phyloP scores from a whole-genome alignment of 1,139 yeast genomes.

The Zygosaccharomyces pseudobailii region DNA sequence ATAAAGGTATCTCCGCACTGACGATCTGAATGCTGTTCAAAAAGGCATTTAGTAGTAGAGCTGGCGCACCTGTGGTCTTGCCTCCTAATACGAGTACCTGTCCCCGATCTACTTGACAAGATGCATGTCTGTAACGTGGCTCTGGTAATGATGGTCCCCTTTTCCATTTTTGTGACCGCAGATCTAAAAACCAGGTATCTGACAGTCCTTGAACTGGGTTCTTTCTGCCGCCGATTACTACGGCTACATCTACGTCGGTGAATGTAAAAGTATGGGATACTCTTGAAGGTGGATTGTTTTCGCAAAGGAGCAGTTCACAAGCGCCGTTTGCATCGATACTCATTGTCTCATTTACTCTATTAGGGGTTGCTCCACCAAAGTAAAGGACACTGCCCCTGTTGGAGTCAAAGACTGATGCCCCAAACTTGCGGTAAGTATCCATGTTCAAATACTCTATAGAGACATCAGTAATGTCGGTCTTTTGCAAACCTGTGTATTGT shows the following conservation, averaged over 20 bases:
- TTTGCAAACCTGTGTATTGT: neutral
- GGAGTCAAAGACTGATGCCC: constrained; percentile 31
- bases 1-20: constrained; percentile 8
- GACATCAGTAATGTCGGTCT: neutral
- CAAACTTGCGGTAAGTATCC: constrained; percentile 43
- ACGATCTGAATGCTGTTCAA: neutral
- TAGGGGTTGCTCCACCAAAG: constrained; percentile 43
- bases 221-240: constrained; percentile 67
- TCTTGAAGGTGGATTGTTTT: constrained; percentile 38
- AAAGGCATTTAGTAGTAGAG: constrained; percentile 19
- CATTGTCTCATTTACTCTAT: constrained; percentile 19
- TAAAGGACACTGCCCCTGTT: constrained; percentile 11
- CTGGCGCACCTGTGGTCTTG: constrained; percentile 22
- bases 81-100: constrained; percentile 56
- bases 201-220: constrained; percentile 48
- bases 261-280: constrained; percentile 57
- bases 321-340: constrained; percentile 15
- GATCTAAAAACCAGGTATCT: constrained; percentile 39
- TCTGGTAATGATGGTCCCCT: constrained; percentile 37
- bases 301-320: constrained; percentile 7
- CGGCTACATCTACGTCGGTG: constrained; percentile 22
- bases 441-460: neutral
- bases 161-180: constrained; percentile 35
- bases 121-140: constrained; percentile 52
- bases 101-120: constrained; percentile 36